Base-by-base conservation (phyloP, 2,329 filamentous ascomycete species). In the Colletotrichum tanaceti region DNA sequence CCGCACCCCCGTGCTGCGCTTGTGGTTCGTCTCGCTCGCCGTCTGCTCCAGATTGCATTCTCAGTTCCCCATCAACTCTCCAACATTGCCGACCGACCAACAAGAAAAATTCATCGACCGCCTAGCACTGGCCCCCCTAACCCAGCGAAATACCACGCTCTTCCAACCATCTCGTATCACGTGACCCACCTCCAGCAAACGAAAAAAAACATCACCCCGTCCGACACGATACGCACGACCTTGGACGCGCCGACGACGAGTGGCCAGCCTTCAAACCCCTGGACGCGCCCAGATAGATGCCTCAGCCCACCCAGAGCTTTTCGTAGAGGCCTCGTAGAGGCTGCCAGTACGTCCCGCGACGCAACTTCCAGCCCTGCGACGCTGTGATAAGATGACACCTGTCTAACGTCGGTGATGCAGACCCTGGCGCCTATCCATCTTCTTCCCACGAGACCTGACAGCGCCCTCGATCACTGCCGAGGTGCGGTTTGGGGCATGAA, bases 381-480 rank as follows among this genome's bases (percentile, higher is more conserved):
- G 28, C 16, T 28, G 54, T 64, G 52, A 54, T 59, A 63, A 46
- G 46, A 65, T 69, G 65, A 65, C 44, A 62, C 46, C 32, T 61
- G 49, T 65, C 65, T 69, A 64, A 69, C 60, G 41, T 61, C 58
- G 44, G 44, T 61, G 46, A 63, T 63, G 63, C 53, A 79, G 76
- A 85, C 76, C 81, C 80, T 87, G 85, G 85, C 85, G 84, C 85
- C 85, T 73, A 80, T 87, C 78, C 83, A 86, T 75, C 81, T 83
- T 75, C 77, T 83, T 75, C 80, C 84, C 75, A 79, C 84, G 79
- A 82, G 80, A 82, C 83, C 82, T 78, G 79, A 84, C 80, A 81
- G 79, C 81, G 81, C 82, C 84, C 83, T 86, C 84, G 84, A 85
- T 80, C 79, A 79, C 80, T 82, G 82, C 82, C 84, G 85, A 86